A percentile compares a stretch with the other conserved stretches of the same genome.
These are phyloP conservation scores for Sextonia rubra DNA, from an alignment of 164 flowering plant genomes.

Conservation along the genomic window DNA sequence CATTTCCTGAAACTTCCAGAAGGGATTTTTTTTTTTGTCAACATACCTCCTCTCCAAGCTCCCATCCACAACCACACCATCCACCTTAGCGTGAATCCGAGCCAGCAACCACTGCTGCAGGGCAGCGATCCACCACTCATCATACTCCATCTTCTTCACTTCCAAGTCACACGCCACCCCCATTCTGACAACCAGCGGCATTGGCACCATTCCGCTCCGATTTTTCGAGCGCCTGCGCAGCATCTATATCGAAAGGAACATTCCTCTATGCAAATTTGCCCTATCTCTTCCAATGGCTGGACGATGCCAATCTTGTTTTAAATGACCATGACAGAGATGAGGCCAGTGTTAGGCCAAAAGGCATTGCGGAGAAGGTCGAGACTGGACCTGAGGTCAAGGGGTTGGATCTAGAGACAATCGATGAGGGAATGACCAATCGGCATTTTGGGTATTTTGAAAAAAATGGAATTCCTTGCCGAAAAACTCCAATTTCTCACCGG, in stretches of 20 bases:
- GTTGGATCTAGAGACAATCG: slow-evolving; percentile 63
- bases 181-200: slow-evolving; percentile 86
- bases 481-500: no score
- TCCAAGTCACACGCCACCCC: slow-evolving; percentile 94
- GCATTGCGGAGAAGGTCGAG: slow-evolving; percentile 44
- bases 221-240: slow-evolving; percentile 91
- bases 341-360: slow-evolving; percentile 77
- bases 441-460: no score
- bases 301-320: slow-evolving; percentile 95
- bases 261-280: slow-evolving; percentile 66
- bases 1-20: no score
- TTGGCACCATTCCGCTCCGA: slow-evolving; percentile 91
- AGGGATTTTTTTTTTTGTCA: no score
- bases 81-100: slow-evolving; percentile 61
- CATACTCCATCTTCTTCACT: slow-evolving; percentile 81
- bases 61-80: slow-evolving; percentile 88
- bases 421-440: no score
- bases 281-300: slow-evolving; percentile 91
- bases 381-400: slow-evolving; percentile 60
- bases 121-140: slow-evolving; percentile 44
- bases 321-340: slow-evolving; percentile 82
- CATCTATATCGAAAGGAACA: slow-evolving; percentile 84
- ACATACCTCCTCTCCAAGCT: slow-evolving; percentile 71
- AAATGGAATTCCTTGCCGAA: no score
- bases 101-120: slow-evolving; percentile 69